Evolutionary conservation across 345 rosid species (phyloP).

Genomic region (Pistacia integerrima): DNA sequence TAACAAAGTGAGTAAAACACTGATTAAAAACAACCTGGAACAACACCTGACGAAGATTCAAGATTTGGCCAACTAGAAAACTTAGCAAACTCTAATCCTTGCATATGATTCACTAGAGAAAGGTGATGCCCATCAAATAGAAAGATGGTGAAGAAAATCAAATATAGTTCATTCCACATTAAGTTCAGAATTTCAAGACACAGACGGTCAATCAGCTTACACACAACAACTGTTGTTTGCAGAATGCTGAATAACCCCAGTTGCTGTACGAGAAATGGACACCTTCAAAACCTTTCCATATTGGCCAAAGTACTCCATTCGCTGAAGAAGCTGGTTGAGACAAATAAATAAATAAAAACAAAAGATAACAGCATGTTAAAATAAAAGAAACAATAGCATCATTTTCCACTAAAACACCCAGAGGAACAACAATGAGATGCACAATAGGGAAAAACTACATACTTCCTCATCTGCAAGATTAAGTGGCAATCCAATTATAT

Average conservation of each 20-base stretch:
- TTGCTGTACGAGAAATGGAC: slow-evolving; percentile 67
- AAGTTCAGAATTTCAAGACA: background rate
- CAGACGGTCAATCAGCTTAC: slow-evolving; percentile 39
- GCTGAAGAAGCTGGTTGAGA: slow-evolving; percentile 57
- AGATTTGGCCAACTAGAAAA: background rate
- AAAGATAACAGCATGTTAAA: background rate
- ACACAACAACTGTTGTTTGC: slow-evolving; percentile 75
- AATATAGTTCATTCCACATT: background rate
- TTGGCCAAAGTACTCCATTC: slow-evolving; percentile 66
- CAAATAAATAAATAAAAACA: background rate
- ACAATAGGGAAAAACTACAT: slow-evolving; percentile 1
- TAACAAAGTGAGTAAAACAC: background rate
- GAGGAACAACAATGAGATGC: background rate
- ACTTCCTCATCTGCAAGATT: slow-evolving; percentile 76
- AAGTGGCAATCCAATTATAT: slow-evolving; percentile 70
- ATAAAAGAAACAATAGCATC: background rate
- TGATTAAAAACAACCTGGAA: background rate
- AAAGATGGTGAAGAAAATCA: slow-evolving; percentile 1
- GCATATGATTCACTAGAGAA: background rate
- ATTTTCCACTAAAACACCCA: background rate
- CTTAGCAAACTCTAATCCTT: background rate
- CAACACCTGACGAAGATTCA: background rate
- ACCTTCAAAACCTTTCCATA: slow-evolving; percentile 77
- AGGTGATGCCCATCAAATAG: background rate
- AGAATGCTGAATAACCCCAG: slow-evolving; percentile 67